Conservation (phyloP, 2,329 filamentous ascomycete species). For the Pezicula neosporulosa region DNA sequence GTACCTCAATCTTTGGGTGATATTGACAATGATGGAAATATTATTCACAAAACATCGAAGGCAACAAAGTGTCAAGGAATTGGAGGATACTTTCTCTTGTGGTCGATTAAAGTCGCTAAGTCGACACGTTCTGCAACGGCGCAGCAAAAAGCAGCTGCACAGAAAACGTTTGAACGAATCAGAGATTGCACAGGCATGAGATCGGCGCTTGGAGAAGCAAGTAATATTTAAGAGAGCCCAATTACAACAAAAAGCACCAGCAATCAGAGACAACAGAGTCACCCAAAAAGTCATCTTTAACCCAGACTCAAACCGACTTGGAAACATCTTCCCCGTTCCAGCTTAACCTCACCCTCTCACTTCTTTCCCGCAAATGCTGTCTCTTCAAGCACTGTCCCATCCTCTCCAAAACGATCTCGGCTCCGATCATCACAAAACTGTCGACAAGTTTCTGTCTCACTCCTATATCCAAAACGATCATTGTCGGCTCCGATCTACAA, state of each 20-base stretch:
- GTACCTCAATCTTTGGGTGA: constrained; percentile 36
- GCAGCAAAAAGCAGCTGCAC: constrained; percentile 26
- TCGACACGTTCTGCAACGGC: constrained; percentile 15
- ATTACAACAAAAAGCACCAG: too few species aligned
- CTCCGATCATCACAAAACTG: constrained; percentile 37
- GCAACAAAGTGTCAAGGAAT: constrained; percentile 27
- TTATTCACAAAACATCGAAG: constrained; percentile 8
- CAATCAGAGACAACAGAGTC: too few species aligned
- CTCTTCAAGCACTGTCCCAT: constrained; percentile 34
- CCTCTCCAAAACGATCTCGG: constrained; percentile 32
- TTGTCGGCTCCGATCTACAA: too few species aligned
- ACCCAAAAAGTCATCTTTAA: too few species aligned
- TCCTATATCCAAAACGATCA: too few species aligned
- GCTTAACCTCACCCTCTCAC: neutral
- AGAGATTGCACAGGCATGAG: constrained; percentile 38
- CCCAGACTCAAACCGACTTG: neutral
- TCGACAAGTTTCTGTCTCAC: constrained; percentile 32
- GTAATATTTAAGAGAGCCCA: constrained; percentile 8
- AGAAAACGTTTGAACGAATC: constrained; percentile 32
- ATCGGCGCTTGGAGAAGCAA: constrained; percentile 26
- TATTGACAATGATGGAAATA: constrained; percentile 20
- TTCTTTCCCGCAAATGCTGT: constrained; percentile 7
- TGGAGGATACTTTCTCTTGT: constrained; percentile 35
- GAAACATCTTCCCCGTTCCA: neutral
- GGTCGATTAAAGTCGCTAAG: constrained; percentile 36